Evolutionary conservation across 495 filamentous ascomycete species (phyloP).

Genomic region (Lentithecium fluviatile): DNA sequence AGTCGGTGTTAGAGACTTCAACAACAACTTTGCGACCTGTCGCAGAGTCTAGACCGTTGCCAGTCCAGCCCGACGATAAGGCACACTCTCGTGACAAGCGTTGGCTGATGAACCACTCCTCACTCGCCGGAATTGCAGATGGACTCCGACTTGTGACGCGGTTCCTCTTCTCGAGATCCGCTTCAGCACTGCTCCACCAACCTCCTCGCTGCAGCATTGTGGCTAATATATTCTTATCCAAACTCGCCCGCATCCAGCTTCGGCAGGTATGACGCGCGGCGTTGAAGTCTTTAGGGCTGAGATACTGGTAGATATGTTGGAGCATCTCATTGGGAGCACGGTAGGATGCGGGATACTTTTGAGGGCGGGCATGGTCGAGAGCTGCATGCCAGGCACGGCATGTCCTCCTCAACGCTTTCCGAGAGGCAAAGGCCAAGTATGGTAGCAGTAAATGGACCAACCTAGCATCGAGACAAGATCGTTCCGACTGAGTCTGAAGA

Average conservation of each 20-base stretch:
- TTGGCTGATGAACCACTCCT: conserved; percentile 59
- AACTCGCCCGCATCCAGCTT: conserved; percentile 63
- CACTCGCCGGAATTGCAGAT: conserved; percentile 35
- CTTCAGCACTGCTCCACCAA: conserved; percentile 55
- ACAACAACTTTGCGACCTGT: background rate
- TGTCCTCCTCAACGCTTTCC: conserved; percentile 37
- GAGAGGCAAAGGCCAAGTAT: conserved; percentile 33
- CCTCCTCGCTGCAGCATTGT: conserved; percentile 58
- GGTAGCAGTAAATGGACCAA: background rate
- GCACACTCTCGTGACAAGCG: conserved; percentile 62
- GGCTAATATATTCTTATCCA: conserved; percentile 55
- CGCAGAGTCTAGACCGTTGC: conserved; percentile 42
- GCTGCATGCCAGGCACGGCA: conserved; percentile 39
- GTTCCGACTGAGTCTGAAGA: background rate
- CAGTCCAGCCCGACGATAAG: conserved; percentile 52
- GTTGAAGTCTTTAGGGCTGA: conserved; percentile 63
- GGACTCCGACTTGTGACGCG: background rate
- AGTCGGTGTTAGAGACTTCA: conserved; percentile 35
- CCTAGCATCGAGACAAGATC: conserved; percentile 4
- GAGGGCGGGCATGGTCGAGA: conserved; percentile 39
- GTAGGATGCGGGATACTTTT: conserved; percentile 36
- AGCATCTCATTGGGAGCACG: conserved; percentile 61
- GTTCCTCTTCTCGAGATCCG: conserved; percentile 37
- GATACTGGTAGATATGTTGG: conserved; percentile 56
- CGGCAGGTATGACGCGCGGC: conserved; percentile 64